These are phyloP conservation scores for Eimeria necatrix DNA, from an alignment of 169 alveolate species.

Conservation along the genomic window DNA sequence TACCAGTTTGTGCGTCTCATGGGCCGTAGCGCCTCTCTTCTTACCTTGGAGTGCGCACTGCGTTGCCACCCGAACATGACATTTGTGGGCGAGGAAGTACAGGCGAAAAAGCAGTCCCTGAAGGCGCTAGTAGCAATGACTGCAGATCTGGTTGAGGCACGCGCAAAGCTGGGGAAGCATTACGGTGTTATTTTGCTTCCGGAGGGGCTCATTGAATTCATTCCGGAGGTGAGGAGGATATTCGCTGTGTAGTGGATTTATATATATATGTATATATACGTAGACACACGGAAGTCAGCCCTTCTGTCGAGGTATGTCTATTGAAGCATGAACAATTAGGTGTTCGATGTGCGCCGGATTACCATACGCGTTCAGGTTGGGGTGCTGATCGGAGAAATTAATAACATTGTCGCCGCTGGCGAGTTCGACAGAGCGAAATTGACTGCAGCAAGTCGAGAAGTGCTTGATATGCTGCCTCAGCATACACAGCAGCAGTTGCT, in stretches of 20 bases:
- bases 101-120: constrained; percentile 91
- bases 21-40: constrained; percentile 99
- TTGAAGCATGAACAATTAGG: too few species aligned
- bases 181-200: constrained; percentile 98
- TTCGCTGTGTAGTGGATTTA: too few species aligned
- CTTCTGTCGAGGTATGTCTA: too few species aligned
- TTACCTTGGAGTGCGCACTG: constrained; percentile 98
- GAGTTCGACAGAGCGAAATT: constrained; percentile 78
- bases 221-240: constrained; percentile 89
- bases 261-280: too few species aligned
- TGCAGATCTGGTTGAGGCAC: constrained; percentile 94
- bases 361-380: constrained; percentile 86
- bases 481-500: constrained; percentile 96
- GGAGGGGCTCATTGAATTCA: constrained; percentile 98
- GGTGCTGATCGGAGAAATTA: constrained; percentile 94
- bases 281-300: too few species aligned
- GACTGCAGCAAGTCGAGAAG: constrained; percentile 71
- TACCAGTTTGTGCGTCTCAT: constrained; percentile 98
- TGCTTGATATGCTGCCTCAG: constrained; percentile 94
- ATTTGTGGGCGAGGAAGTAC: constrained; percentile 95
- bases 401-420: constrained; percentile 90
- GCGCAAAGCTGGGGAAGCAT: constrained; percentile 88
- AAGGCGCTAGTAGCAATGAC: constrained; percentile 91
- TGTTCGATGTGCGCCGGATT: too few species aligned
- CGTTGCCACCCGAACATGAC: constrained; percentile 97